Evolutionary conservation across 2,329 filamentous ascomycete genomes (phyloP).

Genomic region (Fusarium nodosum): DNA sequence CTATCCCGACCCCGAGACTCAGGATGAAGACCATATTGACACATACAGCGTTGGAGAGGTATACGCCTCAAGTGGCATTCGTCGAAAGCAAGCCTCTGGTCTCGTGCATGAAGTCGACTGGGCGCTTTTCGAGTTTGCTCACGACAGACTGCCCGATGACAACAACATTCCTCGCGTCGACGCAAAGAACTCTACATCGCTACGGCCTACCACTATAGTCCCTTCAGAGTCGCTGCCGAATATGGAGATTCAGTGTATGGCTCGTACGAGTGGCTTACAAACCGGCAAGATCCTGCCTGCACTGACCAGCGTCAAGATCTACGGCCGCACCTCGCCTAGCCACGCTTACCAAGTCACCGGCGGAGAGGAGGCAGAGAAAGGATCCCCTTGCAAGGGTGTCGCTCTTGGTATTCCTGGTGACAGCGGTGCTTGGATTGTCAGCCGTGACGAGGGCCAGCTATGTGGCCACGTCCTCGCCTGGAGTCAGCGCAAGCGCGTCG

Average conservation of each 20-base stretch:
- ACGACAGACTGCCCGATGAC: slow-evolving; percentile 76
- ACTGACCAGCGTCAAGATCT: slow-evolving; percentile 88
- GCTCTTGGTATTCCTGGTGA: slow-evolving; percentile 83
- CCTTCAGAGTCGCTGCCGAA: slow-evolving; percentile 75
- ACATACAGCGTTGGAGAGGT: slow-evolving; percentile 85
- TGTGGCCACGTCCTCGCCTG: slow-evolving; percentile 93
- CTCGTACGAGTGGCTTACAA: slow-evolving; percentile 86
- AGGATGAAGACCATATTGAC: slow-evolving; percentile 85
- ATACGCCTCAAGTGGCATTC: slow-evolving; percentile 90
- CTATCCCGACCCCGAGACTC: slow-evolving; percentile 77
- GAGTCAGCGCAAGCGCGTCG: slow-evolving; percentile 82
- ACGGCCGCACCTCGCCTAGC: slow-evolving; percentile 84
- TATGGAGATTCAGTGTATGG: slow-evolving; percentile 86
- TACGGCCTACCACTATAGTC: slow-evolving; percentile 71
- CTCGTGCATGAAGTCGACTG: slow-evolving; percentile 94
- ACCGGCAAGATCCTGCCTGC: slow-evolving; percentile 81
- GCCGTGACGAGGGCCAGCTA: slow-evolving; percentile 80
- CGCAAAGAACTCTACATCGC: slow-evolving; percentile 25
- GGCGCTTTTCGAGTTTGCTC: slow-evolving; percentile 86
- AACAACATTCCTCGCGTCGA: slow-evolving; percentile 73
- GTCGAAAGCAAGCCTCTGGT: slow-evolving; percentile 78
- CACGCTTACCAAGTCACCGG: slow-evolving; percentile 74
- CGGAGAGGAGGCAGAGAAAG: slow-evolving; percentile 43
- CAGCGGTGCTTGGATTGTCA: slow-evolving; percentile 92
- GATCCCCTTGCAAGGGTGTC: slow-evolving; percentile 39